Base-by-base conservation (phyloP, 176 grass and related monocot genomes). In the Lolium perenne region DNA sequence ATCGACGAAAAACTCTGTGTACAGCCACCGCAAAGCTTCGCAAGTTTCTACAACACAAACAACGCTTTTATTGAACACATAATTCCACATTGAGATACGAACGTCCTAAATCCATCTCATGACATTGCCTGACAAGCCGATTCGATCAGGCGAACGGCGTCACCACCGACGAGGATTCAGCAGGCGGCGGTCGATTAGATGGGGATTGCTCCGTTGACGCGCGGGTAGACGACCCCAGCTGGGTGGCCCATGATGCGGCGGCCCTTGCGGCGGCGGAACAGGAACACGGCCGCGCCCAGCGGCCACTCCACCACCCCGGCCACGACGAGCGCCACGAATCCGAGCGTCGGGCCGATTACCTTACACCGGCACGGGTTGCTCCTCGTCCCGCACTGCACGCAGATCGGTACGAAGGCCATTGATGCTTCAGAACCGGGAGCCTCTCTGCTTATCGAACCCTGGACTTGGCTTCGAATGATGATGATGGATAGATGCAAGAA, bases 221-320 rank as follows among this genome's bases (percentile, higher is more conserved):
- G 82, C 29, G 89, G 95, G 55, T 98, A 98, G 79, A 98, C 93
- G 78, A 98, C 93, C 17, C 48, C 50, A 10, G 85, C 90, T 4
- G 95, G 95, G 82, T 98, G 95, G 10, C 67, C 86, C 93, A 98
- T 98, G 89, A 98, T 98, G 85, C 95, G 93, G 40, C 93, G 95
- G 20, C 95, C 95, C 88, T 92, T 98, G 66, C 85, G 74, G 86
- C 90, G 93, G 68, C 90, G 91, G 86, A 95, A 95, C 35, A 98
- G 53, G 87, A 92, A 98, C 23, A 98, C 91, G 17, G 91, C 83
- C 15, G 95, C 91, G 1, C 93, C 93, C 18, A 94, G 89, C 40
- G 93, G 95, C 95, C 95, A 98, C 78, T 92, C 93, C 83, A 95
- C 82, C 15, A 89, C 88, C 2, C 88, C 95, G n/a, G 93, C 80